Evolutionary conservation across 345 rosid species (phyloP), one percentile per base, ranked within the genome.

Genomic region (Acer negundo): DNA sequence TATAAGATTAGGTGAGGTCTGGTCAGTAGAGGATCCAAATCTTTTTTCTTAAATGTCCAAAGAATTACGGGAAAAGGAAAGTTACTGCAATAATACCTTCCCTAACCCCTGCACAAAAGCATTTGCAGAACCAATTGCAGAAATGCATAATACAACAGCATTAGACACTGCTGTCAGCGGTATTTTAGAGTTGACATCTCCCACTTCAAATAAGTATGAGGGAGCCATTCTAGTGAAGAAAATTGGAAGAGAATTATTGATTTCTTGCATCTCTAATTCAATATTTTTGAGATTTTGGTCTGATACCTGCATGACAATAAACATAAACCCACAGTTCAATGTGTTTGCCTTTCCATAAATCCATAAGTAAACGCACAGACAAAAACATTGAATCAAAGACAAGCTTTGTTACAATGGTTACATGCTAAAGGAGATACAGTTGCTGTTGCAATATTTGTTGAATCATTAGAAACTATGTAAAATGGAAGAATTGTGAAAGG

Each of bases 81-180:
- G n/a, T 10, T 0, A 19, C n/a, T 22, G n/a, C 5, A 55, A 69
- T 26, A 72, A 11, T 77, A 94, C 98, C 91, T 80, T 88, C 82
- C 23, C 72, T 19, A 90, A 78, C 11, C 73, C 81, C 78, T 80
- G 84, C 62, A 91, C 86, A 74, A 92, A 94, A 22, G 98, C 89
- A 40, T 84, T 80, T 42, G 96, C 86, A 3, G 91, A 94, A 76
- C 97, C 96, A 75, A 92, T 87, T 3, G 92, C 96, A 28, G 92
- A 92, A 86, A 94, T 84, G 69, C 96, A 94, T 62, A 94, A 75
- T 72, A 91, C 84, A 61, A 77, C 46, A 5, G 85, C 84, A 76
- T 75, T 31, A 0, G 15, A 47, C 35, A 90, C 69, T 42, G 82
- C 79, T 80, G 75, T 84, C 75, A 91, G 70, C 28, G 87, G 82